A percentile compares a stretch with the other conserved stretches of the same genome.
These are phyloP conservation scores for Venturia pyrina DNA, from an alignment of 2,329 filamentous ascomycete species.

Conservation along the genomic window DNA sequence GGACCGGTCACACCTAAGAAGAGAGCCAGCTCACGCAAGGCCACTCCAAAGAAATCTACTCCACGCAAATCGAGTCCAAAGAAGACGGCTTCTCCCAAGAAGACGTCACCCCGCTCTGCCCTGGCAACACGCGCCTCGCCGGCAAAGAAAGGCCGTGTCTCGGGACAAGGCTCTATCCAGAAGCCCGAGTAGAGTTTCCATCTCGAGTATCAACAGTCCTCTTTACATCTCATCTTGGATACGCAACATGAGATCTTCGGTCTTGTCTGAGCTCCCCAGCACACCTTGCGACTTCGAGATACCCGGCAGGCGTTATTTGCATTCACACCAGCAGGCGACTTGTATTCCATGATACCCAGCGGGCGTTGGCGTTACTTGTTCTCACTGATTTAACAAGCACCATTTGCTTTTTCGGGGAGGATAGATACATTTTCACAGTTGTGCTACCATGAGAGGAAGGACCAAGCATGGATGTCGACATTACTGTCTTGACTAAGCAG, in stretches of 20 bases:
- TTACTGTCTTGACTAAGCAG: background rate
- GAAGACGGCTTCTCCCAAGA: background rate
- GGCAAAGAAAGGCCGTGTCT: background rate
- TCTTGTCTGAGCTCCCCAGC: background rate
- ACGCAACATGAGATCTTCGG: background rate
- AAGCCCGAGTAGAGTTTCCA: background rate
- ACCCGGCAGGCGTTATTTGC: background rate
- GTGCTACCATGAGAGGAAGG: background rate
- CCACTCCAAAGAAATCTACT: background rate
- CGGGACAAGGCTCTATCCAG: background rate
- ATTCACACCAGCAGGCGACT: background rate
- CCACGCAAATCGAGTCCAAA: background rate
- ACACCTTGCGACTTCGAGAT: background rate
- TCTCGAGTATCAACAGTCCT: background rate
- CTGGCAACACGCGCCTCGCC: background rate
- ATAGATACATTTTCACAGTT: background rate
- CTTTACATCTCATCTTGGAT: background rate
- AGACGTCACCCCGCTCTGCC: background rate
- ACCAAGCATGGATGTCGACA: background rate
- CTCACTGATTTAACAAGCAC: too few relatives aligned
- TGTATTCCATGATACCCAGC: background rate
- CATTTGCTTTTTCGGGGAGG: background rate
- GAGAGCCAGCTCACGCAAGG: background rate
- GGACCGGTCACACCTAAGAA: background rate
- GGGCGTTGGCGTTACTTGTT: background rate